phyloP scores from a whole-genome alignment of 1,284 basidiomycete genomes.

The Ganoderma sp. region DNA sequence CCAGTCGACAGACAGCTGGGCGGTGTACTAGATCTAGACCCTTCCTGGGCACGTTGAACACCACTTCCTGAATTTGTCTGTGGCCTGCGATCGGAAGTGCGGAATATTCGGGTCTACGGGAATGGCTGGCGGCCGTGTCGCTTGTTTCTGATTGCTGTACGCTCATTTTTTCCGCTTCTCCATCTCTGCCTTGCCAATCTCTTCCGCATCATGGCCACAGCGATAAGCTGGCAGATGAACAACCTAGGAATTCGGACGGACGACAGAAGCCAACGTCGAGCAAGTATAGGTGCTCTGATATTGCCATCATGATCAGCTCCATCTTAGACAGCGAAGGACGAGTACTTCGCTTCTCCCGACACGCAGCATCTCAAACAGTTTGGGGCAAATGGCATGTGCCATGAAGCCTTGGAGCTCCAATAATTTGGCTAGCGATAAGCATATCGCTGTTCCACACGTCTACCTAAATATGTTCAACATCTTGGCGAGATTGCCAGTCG shows the following conservation, averaged over 20 bases:
- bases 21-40: neutral
- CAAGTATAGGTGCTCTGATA: neutral
- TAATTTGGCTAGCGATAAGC: no score
- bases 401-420: no score
- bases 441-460: no score
- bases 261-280: neutral
- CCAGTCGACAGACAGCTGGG: neutral
- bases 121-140: neutral
- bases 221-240: neutral
- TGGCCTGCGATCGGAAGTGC: neutral
- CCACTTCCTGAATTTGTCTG: neutral
- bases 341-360: neutral
- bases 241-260: neutral
- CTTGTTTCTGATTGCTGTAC: neutral
- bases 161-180: neutral
- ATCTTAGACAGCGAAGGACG: neutral
- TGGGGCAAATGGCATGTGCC: neutral
- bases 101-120: neutral
- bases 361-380: neutral
- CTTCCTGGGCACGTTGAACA: neutral
- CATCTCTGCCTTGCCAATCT: neutral
- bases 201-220: neutral
- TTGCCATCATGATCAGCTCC: constrained; percentile 1
- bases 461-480: no score
- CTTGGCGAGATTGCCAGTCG: no score